Conservation (phyloP, 2,329 filamentous ascomycete species). For the Pseudocercospora ulei region DNA sequence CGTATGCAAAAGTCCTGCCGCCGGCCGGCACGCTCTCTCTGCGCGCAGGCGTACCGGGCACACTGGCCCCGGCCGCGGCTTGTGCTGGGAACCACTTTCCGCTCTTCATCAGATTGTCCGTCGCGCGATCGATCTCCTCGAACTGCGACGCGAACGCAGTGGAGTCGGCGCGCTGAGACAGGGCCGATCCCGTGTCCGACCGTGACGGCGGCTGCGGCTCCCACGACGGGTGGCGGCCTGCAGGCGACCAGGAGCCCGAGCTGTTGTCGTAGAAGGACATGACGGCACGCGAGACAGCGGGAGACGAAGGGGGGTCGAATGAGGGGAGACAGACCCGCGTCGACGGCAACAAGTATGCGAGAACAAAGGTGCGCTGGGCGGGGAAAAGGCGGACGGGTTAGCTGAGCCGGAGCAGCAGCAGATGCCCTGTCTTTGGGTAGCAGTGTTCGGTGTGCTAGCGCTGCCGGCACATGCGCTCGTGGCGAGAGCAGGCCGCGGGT, state of each 20-base stretch:
- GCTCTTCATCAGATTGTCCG: constrained; percentile 93
- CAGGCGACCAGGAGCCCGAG: constrained; percentile 48
- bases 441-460: not conserved
- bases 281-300: constrained; percentile 9
- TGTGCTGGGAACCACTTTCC: constrained; percentile 66
- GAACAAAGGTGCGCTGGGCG: constrained; percentile 11
- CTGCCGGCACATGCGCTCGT: constrained; percentile 7
- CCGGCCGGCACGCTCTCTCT: constrained; percentile 66
- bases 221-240: constrained; percentile 58
- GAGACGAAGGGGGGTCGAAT: constrained; percentile 19
- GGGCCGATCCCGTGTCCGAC: constrained; percentile 64
- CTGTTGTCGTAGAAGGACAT: constrained; percentile 65
- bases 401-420: constrained; percentile 6
- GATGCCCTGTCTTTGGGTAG: not conserved
- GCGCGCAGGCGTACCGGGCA: constrained; percentile 43
- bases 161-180: constrained; percentile 54
- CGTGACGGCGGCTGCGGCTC: constrained; percentile 56
- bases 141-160: constrained; percentile 77
- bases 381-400: constrained; percentile 4
- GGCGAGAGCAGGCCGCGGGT: constrained; percentile 9
- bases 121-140: constrained; percentile 91
- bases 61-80: constrained; percentile 20
- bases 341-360: constrained; percentile 13
- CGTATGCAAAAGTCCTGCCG: constrained; percentile 36
- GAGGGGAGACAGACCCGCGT: constrained; percentile 22